Evolutionary conservation across 306 rosid species (phyloP).

Genomic region (Fragaria iinumae): DNA sequence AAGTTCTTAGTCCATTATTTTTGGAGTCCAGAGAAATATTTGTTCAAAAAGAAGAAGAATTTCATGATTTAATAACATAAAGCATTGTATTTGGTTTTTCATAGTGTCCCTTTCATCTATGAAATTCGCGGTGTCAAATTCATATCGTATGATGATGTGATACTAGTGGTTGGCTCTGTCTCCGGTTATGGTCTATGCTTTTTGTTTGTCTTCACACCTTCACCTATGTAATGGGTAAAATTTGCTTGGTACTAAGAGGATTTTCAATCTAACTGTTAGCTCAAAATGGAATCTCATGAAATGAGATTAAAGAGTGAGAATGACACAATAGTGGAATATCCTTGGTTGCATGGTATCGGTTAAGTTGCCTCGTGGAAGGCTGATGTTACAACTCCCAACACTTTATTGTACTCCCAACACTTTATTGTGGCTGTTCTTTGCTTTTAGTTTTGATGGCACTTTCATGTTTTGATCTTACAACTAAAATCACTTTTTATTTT

Average conservation of each 20-base stretch:
- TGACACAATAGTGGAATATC: background rate
- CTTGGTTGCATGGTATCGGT: conserved; percentile 8
- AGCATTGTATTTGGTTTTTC: background rate
- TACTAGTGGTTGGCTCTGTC: conserved; percentile 12
- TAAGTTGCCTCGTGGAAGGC: background rate
- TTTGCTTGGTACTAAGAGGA: background rate
- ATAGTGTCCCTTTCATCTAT: background rate
- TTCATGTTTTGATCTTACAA: background rate
- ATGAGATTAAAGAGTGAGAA: background rate
- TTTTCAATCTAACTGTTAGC: background rate
- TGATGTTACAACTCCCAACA: background rate
- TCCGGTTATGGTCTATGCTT: conserved; percentile 16
- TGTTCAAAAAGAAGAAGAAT: background rate
- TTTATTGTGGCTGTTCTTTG: background rate
- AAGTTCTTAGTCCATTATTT: background rate
- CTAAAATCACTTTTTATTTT: background rate
- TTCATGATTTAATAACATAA: background rate
- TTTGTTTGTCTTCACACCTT: conserved; percentile 5
- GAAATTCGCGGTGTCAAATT: background rate
- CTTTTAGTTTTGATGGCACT: background rate
- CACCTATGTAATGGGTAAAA: background rate
- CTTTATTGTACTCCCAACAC: background rate
- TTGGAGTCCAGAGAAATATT: background rate
- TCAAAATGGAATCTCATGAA: background rate
- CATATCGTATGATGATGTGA: background rate